Conservation (phyloP, 768 basidiomycete genomes). For the Thelephora aurantiotincta region DNA sequence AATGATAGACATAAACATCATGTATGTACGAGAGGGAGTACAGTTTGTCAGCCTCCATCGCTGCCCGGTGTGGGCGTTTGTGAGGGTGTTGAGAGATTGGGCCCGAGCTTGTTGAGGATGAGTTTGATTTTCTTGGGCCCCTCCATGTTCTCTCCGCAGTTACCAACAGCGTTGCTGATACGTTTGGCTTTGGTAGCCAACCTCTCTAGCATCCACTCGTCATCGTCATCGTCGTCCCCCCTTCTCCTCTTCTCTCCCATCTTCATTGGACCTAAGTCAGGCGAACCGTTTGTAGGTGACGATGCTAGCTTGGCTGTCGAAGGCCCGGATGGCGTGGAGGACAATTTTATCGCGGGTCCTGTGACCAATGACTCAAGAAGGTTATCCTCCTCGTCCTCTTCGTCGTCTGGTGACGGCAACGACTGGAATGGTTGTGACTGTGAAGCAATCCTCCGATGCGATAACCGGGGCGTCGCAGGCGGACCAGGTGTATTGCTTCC, state of each 20-base stretch:
- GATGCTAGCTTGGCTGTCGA: slow-evolving; percentile 7
- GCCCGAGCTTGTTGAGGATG: too few species aligned
- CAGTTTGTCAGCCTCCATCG: too few species aligned
- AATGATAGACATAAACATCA: too few species aligned
- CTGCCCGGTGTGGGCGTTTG: too few species aligned
- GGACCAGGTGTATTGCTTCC: slow-evolving; percentile 2
- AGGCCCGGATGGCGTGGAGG: background rate
- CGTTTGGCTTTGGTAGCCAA: slow-evolving; percentile 34
- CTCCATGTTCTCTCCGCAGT: too few species aligned
- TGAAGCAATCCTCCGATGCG: slow-evolving; percentile 23
- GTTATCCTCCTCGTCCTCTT: slow-evolving; percentile 41
- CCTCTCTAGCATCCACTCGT: slow-evolving; percentile 49
- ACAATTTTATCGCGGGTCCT: slow-evolving; percentile 14
- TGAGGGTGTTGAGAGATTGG: too few species aligned
- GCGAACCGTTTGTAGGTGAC: background rate
- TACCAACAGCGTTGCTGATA: slow-evolving; percentile 17
- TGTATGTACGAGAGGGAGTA: too few species aligned
- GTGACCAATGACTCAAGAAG: slow-evolving; percentile 40
- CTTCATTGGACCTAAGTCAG: background rate
- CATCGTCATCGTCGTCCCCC: slow-evolving; percentile 42
- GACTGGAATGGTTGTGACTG: slow-evolving; percentile 4
- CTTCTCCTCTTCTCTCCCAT: slow-evolving; percentile 12
- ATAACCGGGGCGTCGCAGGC: slow-evolving; percentile 17
- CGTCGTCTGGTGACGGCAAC: slow-evolving; percentile 17
- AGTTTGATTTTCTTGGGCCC: too few species aligned